Percentiles rank a stretch among this genome's conserved stretches.
Evolutionary conservation across 2,329 filamentous ascomycete genomes (phyloP).

Genomic region (Ceratocystis cacaofunesta): DNA sequence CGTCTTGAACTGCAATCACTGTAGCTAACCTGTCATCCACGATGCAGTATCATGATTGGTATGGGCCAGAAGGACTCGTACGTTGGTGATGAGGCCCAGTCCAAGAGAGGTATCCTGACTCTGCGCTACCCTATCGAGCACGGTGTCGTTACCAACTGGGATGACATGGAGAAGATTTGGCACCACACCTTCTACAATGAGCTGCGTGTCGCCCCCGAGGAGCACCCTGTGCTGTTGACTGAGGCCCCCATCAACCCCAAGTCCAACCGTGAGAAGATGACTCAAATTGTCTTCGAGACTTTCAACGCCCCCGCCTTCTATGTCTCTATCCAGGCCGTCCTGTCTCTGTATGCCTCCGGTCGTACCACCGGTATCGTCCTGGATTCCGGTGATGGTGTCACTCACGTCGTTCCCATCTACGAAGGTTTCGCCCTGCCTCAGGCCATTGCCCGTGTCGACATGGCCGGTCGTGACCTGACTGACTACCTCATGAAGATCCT

Average conservation of each 20-base stretch:
- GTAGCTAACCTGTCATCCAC: constrained; percentile 23
- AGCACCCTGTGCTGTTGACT: constrained; percentile 98
- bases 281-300: constrained; percentile 99
- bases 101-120: constrained; percentile 99
- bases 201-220: constrained; percentile 97
- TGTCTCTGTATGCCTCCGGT: constrained; percentile 98
- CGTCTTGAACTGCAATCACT: neutral
- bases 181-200: constrained; percentile 99
- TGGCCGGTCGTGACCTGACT: constrained; percentile 99
- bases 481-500: constrained; percentile 99
- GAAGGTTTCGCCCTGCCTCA: constrained; percentile 99
- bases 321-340: constrained; percentile 98
- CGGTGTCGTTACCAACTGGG: constrained; percentile 99
- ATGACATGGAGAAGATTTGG: constrained; percentile 99
- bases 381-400: constrained; percentile 99
- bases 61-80: constrained; percentile 99
- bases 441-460: constrained; percentile 99
- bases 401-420: constrained; percentile 99
- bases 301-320: constrained; percentile 99
- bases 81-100: constrained; percentile 99
- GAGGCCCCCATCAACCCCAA: constrained; percentile 99
- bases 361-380: constrained; percentile 99
- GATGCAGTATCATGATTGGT: constrained; percentile 94
- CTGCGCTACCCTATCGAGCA: constrained; percentile 99
- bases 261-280: constrained; percentile 99